phyloP scores from a whole-genome alignment of 179 eudicot species.

The Spinacia oleracea region DNA sequence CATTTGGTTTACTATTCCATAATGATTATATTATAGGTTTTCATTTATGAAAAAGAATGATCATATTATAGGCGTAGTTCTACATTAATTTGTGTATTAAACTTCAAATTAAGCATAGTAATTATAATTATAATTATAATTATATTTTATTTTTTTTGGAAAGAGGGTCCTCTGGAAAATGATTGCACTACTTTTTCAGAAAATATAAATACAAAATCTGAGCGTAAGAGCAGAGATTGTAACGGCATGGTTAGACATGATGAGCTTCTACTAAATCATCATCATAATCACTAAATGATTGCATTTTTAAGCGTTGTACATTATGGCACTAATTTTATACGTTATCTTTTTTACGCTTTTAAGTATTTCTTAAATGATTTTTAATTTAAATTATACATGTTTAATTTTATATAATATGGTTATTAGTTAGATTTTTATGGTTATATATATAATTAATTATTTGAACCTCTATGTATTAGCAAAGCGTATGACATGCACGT shows the following conservation, averaged over 20 bases:
- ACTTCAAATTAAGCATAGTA: too few species aligned
- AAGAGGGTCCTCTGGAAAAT: neutral
- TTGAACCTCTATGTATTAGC: neutral
- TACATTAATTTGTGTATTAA: too few species aligned
- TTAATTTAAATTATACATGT: neutral
- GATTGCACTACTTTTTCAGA: constrained; percentile 14
- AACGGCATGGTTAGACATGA: constrained; percentile 23
- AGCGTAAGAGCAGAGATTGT: constrained; percentile 23
- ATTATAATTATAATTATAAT: too few species aligned
- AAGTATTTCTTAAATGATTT: neutral
- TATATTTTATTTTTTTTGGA: too few species aligned
- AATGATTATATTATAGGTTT: too few species aligned
- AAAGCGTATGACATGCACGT: constrained; percentile 25
- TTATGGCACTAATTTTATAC: neutral
- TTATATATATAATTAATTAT: neutral
- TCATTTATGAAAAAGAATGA: too few species aligned
- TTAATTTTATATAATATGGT: neutral
- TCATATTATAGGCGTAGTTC: too few species aligned
- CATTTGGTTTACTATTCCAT: too few species aligned
- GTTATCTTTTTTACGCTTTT: constrained; percentile 10
- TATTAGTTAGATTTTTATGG: neutral
- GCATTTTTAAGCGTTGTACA: constrained; percentile 12
- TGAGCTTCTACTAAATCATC: neutral
- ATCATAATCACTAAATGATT: constrained; percentile 35
- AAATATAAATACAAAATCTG: constrained; percentile 13